A percentile compares a stretch with the other conserved stretches of the same genome.
These are phyloP conservation scores for Candida arabinofermentans DNA, from an alignment of 805 yeast species.

Conservation along the genomic window DNA sequence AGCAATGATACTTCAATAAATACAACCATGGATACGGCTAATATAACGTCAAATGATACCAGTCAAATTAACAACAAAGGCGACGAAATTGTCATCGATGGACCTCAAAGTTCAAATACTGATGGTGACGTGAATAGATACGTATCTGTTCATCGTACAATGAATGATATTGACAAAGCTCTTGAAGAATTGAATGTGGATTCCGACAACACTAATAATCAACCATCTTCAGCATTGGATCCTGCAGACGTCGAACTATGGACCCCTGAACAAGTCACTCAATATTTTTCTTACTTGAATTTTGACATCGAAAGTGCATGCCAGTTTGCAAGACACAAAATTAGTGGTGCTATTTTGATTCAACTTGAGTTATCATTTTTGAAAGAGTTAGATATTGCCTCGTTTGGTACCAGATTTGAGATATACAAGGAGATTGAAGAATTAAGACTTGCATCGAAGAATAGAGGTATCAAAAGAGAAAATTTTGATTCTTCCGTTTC, in stretches of 20 bases:
- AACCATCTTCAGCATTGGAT: slow-evolving; percentile 27
- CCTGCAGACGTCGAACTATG: slow-evolving; percentile 55
- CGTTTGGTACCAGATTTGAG: slow-evolving; percentile 95
- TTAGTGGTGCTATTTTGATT: slow-evolving; percentile 79
- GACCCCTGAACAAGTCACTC: slow-evolving; percentile 84
- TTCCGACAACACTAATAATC: neutral
- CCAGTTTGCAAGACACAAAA: slow-evolving; percentile 81
- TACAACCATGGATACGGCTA: slow-evolving; percentile 11
- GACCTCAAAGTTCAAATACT: slow-evolving; percentile 1
- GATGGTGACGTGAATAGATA: slow-evolving; percentile 20
- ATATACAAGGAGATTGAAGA: slow-evolving; percentile 84
- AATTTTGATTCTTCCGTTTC: neutral
- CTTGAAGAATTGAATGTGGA: slow-evolving; percentile 51
- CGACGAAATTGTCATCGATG: slow-evolving; percentile 1
- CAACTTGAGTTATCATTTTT: slow-evolving; percentile 82
- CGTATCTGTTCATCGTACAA: slow-evolving; percentile 47
- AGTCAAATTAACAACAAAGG: slow-evolving; percentile 3
- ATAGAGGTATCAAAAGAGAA: slow-evolving; percentile 7
- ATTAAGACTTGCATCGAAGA: slow-evolving; percentile 35
- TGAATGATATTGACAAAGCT: slow-evolving; percentile 72
- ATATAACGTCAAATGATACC: slow-evolving; percentile 4
- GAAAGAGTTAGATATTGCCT: slow-evolving; percentile 86
- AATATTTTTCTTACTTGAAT: slow-evolving; percentile 68
- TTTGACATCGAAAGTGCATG: slow-evolving; percentile 73
- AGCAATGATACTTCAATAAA: slow-evolving; percentile 6